Conservation (phyloP, 1,284 basidiomycete species). For the Stygiomarasmius scandens region DNA sequence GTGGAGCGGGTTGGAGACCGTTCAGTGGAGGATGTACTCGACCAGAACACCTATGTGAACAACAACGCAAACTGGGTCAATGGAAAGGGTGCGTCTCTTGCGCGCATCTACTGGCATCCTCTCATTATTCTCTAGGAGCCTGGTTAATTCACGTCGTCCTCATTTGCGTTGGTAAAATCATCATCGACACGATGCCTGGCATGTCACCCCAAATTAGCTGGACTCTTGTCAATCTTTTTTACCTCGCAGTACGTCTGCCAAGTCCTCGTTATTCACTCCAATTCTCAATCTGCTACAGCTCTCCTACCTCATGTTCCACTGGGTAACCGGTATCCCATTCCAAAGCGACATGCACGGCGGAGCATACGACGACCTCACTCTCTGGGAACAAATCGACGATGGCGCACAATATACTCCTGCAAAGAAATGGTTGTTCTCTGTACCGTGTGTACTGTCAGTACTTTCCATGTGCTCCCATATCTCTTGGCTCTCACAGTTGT, state of each 20-base stretch:
- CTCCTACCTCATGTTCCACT: conserved; percentile 98
- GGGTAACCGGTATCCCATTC: conserved; percentile 96
- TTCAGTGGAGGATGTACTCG: conserved; percentile 77
- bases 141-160: conserved; percentile 98
- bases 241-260: conserved; percentile 80
- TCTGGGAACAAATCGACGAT: conserved; percentile 99
- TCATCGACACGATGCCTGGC: conserved; percentile 93
- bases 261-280: background rate
- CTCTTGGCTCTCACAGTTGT: conserved; percentile 11
- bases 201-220: conserved; percentile 95
- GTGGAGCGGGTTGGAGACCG: conserved; percentile 86
- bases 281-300: conserved; percentile 53
- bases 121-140: no score
- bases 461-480: conserved; percentile 1
- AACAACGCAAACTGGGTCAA: conserved; percentile 99
- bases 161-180: conserved; percentile 87
- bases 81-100: conserved; percentile 86
- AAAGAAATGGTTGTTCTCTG: conserved; percentile 95
- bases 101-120: no score
- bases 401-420: conserved; percentile 98
- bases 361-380: conserved; percentile 94
- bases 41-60: conserved; percentile 84
- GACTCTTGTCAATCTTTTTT: conserved; percentile 93
- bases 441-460: conserved; percentile 91
- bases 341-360: conserved; percentile 86